These are phyloP conservation scores for Viola odorata DNA, from an alignment of 345 rosid genomes.

Conservation along the genomic window DNA sequence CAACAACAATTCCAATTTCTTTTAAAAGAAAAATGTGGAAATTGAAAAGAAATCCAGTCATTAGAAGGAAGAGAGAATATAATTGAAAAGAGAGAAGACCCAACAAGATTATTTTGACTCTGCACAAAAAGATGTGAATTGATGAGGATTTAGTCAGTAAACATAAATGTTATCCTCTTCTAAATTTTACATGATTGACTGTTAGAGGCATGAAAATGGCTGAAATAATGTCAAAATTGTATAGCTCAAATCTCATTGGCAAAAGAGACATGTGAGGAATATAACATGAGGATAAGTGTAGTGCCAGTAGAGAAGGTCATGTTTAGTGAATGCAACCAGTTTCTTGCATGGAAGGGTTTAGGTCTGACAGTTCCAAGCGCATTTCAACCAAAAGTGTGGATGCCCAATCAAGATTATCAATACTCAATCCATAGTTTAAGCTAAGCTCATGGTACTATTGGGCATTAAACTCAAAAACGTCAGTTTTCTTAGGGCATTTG, in stretches of 20 bases:
- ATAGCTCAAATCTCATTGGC: conserved; percentile 12
- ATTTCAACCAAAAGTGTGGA: conserved; percentile 9
- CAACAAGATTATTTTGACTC: too few species aligned
- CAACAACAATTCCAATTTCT: too few species aligned
- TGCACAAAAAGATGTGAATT: too few species aligned
- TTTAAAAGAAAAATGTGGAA: too few species aligned
- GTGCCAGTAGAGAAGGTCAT: conserved; percentile 7
- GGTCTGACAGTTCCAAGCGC: conserved; percentile 5
- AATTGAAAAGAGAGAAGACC: too few species aligned
- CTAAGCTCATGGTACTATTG: conserved; percentile 12
- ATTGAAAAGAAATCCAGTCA: too few species aligned
- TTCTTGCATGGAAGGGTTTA: neutral
- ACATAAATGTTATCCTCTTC: too few species aligned
- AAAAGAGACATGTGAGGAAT: neutral
- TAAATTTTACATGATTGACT: too few species aligned
- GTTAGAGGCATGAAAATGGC: conserved; percentile 14
- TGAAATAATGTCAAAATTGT: conserved; percentile 16
- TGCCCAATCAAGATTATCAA: conserved; percentile 4
- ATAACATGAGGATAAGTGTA: conserved; percentile 5
- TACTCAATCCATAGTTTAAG: neutral
- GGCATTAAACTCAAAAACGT: too few species aligned
- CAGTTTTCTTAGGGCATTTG: too few species aligned
- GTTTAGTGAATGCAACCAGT: conserved; percentile 12
- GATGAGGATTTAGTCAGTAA: too few species aligned
- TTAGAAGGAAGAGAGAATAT: too few species aligned